Conservation (phyloP, 192 early-diverging fungal genomes). For the Funneliformis mosseae region DNA sequence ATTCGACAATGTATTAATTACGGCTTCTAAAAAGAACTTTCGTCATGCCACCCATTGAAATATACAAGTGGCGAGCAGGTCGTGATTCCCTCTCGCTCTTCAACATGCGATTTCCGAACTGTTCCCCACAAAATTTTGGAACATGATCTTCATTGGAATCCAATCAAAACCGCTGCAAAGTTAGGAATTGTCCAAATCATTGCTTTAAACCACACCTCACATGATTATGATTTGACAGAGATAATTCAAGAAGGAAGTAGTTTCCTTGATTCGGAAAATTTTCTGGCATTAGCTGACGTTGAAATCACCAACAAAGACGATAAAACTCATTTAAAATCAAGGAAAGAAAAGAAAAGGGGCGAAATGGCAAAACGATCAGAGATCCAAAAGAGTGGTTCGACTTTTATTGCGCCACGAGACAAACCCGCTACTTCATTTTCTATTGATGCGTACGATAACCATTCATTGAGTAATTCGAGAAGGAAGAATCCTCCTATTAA, state of each 20-base stretch:
- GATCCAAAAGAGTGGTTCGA: not conserved
- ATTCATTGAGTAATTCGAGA: too few species aligned
- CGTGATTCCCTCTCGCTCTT: too few species aligned
- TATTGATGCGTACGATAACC: too few species aligned
- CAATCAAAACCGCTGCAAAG: not conserved
- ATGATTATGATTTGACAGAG: not conserved
- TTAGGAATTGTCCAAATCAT: not conserved
- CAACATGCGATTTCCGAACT: not conserved
- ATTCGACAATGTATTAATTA: too few species aligned
- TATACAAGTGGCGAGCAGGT: too few species aligned
- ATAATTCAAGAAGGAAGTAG: not conserved
- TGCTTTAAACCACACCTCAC: not conserved
- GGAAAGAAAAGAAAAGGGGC: not conserved
- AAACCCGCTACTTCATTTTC: not conserved
- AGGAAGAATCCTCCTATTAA: not conserved
- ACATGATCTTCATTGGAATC: conserved; percentile 30
- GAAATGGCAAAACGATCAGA: not conserved
- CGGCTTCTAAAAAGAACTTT: too few species aligned
- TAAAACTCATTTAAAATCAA: not conserved
- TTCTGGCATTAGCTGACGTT: not conserved
- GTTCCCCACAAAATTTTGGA: conserved; percentile 14
- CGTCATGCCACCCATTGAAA: too few species aligned
- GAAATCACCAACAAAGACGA: not conserved
- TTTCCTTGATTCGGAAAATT: not conserved
- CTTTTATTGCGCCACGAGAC: not conserved